phyloP scores from a whole-genome alignment of 768 basidiomycete species.

The Kwoniella heveanensis region DNA sequence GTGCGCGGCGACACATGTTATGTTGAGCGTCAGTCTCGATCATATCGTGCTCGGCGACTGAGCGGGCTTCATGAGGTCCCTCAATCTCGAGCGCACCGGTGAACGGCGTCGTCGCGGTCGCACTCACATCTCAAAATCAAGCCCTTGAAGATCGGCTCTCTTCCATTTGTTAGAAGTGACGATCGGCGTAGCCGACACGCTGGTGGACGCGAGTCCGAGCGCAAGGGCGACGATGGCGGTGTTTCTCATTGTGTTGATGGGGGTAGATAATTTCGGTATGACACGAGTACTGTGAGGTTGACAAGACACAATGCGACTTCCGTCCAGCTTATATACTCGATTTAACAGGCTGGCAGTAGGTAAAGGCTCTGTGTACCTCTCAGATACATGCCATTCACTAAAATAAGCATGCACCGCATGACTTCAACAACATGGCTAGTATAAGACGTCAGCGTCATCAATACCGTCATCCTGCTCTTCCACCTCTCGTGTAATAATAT shows the following conservation, averaged over 20 bases:
- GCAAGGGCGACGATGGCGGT: not conserved
- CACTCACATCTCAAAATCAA: slow-evolving; percentile 33
- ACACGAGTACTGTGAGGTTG: no score
- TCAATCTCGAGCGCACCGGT: no score
- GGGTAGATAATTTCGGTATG: no score
- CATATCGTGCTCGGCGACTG: no score
- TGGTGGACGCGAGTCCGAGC: not conserved
- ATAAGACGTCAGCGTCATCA: not conserved
- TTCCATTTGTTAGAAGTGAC: slow-evolving; percentile 17
- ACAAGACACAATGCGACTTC: no score
- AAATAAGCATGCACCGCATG: not conserved
- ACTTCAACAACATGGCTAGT: not conserved
- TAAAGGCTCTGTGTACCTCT: no score
- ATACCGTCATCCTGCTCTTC: not conserved
- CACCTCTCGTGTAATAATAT: not conserved
- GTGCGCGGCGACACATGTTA: no score
- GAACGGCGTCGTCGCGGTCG: no score
- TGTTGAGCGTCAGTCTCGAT: not conserved
- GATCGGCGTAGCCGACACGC: slow-evolving; percentile 15
- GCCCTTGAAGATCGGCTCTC: slow-evolving; percentile 3
- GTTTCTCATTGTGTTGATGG: slow-evolving; percentile 5
- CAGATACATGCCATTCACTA: no score
- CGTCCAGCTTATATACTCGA: no score
- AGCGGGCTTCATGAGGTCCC: no score
- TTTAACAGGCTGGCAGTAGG: no score